phyloP scores from a whole-genome alignment of 2,329 filamentous ascomycete genomes.

The Coniochaeta sp. region DNA sequence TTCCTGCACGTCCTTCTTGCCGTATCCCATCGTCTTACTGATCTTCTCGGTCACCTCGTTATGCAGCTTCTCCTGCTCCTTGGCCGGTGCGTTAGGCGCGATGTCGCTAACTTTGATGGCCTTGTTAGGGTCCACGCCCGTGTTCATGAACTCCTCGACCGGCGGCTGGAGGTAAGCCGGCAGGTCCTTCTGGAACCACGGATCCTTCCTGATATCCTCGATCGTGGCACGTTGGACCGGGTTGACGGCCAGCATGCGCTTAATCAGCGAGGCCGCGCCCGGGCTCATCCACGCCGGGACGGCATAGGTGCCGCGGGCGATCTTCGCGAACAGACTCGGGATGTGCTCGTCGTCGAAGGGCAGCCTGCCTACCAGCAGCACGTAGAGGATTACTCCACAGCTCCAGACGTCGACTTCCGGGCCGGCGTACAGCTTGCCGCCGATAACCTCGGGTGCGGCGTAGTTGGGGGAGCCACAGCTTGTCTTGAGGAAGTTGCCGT shows the following conservation, averaged over 20 bases:
- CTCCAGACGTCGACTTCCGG: slow-evolving; percentile 99
- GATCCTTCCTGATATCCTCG: slow-evolving; percentile 83
- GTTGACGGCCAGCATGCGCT: slow-evolving; percentile 91
- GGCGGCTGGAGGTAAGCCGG: slow-evolving; percentile 82
- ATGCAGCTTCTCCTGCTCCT: slow-evolving; percentile 83
- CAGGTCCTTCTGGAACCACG: slow-evolving; percentile 87
- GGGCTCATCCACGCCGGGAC: slow-evolving; percentile 86
- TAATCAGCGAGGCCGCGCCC: slow-evolving; percentile 76
- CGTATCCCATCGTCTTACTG: slow-evolving; percentile 97
- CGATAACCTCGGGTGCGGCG: slow-evolving; percentile 94
- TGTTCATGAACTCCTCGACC: slow-evolving; percentile 86
- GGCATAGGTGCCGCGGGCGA: slow-evolving; percentile 87
- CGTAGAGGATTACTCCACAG: slow-evolving; percentile 84
- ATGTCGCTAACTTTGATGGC: slow-evolving; percentile 79
- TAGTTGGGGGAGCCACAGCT: slow-evolving; percentile 98
- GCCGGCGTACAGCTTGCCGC: slow-evolving; percentile 93
- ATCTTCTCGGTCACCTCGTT: slow-evolving; percentile 91
- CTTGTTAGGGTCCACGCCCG: slow-evolving; percentile 88
- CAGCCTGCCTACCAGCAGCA: slow-evolving; percentile 71
- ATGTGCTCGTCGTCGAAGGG: slow-evolving; percentile 99
- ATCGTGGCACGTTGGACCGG: slow-evolving; percentile 92
- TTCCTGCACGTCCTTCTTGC: slow-evolving; percentile 89
- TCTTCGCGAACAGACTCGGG: slow-evolving; percentile 94
- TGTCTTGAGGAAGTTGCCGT: slow-evolving; percentile 97
- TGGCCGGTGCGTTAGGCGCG: slow-evolving; percentile 68